Percentiles rank a stretch among this genome's conserved stretches.
Evolutionary conservation across 2,329 filamentous ascomycete species (phyloP).

Genomic region (Xylogone sp.): DNA sequence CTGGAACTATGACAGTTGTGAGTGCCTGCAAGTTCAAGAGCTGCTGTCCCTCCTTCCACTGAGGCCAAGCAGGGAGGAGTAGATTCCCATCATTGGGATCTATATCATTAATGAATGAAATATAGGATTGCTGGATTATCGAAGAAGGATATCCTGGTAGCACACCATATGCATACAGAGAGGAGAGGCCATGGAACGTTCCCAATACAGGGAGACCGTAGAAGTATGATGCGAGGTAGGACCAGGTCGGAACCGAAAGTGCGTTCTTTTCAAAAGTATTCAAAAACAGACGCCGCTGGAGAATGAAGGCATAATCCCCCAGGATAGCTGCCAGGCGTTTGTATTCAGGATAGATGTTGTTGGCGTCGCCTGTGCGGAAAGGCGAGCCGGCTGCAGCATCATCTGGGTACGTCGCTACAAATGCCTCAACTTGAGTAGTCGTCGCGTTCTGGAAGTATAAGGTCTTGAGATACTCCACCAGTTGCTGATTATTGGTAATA

Average conservation of each 20-base stretch:
- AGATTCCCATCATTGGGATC: conserved; percentile 60
- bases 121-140: conserved; percentile 65
- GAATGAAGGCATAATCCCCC: conserved; percentile 69
- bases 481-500: conserved; percentile 52
- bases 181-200: conserved; percentile 69
- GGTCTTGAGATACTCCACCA: conserved; percentile 57
- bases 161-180: conserved; percentile 56
- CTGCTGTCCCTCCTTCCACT: conserved; percentile 46
- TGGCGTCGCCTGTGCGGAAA: conserved; percentile 61
- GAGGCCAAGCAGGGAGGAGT: conserved; percentile 42
- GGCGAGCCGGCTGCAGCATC: conserved; percentile 47
- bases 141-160: conserved; percentile 34
- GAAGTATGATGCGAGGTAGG: conserved; percentile 49
- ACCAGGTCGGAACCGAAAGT: conserved; percentile 51
- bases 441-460: conserved; percentile 54
- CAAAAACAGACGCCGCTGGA: conserved; percentile 62
- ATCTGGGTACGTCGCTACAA: conserved; percentile 58
- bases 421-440: conserved; percentile 40
- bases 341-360: conserved; percentile 69
- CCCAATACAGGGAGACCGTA: conserved; percentile 63
- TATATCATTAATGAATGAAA: conserved; percentile 66
- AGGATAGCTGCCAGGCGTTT: conserved; percentile 71
- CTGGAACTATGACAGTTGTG: conserved; percentile 34
- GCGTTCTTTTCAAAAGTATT: conserved; percentile 46
- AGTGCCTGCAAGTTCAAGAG: conserved; percentile 46